Conservation (phyloP, 345 rosid genomes). For the Durio zibethinus region DNA sequence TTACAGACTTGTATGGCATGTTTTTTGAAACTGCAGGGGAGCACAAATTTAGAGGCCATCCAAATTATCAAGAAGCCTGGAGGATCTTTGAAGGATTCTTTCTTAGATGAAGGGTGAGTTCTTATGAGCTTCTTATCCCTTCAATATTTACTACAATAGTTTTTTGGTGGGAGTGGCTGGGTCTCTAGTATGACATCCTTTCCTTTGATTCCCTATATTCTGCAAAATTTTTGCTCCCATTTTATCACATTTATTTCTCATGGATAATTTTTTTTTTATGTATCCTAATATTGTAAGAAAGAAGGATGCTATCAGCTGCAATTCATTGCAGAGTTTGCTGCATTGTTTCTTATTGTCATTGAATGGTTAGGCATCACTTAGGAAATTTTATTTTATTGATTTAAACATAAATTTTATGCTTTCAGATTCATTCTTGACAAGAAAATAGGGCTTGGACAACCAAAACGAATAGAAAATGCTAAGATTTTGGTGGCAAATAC, state of each 20-base stretch:
- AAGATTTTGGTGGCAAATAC: slow-evolving; percentile 97
- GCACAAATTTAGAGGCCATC: slow-evolving; percentile 93
- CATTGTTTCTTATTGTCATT: background rate
- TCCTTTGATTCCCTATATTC: background rate
- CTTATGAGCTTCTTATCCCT: background rate
- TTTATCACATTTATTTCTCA: background rate
- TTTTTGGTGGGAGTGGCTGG: background rate
- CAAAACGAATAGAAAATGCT: slow-evolving; percentile 92
- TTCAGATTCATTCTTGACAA: slow-evolving; percentile 95
- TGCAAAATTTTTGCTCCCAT: background rate
- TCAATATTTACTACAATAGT: background rate
- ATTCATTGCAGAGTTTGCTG: background rate
- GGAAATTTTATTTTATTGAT: background rate
- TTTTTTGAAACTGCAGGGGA: slow-evolving; percentile 56
- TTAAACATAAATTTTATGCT: slow-evolving; percentile 14
- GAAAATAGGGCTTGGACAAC: slow-evolving; percentile 98
- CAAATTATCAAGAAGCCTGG: slow-evolving; percentile 98
- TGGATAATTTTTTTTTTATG: background rate
- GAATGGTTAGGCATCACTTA: background rate
- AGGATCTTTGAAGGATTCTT: slow-evolving; percentile 88
- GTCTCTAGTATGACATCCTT: background rate
- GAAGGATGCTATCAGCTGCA: background rate
- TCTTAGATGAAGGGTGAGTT: slow-evolving; percentile 96
- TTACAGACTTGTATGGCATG: background rate
- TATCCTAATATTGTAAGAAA: background rate